A percentile compares a stretch with the other conserved stretches of the same genome.
Conservation (phyloP, 73 alveolate species). For the Breviolum minutum region DNA sequence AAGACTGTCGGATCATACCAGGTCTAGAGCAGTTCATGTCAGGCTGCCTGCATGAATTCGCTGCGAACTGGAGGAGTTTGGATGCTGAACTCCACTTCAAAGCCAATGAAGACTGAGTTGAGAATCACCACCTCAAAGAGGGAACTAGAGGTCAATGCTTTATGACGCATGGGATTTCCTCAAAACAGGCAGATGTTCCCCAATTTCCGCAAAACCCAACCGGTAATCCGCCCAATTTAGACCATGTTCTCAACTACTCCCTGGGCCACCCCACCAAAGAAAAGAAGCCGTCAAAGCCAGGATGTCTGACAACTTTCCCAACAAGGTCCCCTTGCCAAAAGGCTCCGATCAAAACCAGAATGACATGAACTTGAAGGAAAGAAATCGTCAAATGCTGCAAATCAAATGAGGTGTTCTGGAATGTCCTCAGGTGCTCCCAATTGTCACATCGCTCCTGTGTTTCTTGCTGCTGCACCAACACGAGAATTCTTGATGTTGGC, state of each 20-base stretch:
- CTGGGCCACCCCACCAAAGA: background rate
- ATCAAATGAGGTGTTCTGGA: too few species aligned
- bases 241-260: background rate
- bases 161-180: too few species aligned
- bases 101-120: conserved; percentile 47
- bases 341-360: too few species aligned
- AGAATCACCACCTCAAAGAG: conserved; percentile 5
- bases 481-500: background rate
- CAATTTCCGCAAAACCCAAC: background rate
- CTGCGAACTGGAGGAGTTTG: background rate
- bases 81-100: conserved; percentile 10
- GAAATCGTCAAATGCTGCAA: too few species aligned
- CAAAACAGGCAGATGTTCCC: too few species aligned
- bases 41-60: background rate
- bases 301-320: background rate
- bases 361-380: too few species aligned
- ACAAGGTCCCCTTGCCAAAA: background rate
- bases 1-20: background rate
- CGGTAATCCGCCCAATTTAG: background rate
- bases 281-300: conserved; percentile 4
- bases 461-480: too few species aligned
- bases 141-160: background rate
- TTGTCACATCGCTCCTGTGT: too few species aligned
- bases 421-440: too few species aligned
- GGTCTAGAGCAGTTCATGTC: background rate